phyloP scores from a whole-genome alignment of 345 rosid species.

The Cardamine occulta region DNA sequence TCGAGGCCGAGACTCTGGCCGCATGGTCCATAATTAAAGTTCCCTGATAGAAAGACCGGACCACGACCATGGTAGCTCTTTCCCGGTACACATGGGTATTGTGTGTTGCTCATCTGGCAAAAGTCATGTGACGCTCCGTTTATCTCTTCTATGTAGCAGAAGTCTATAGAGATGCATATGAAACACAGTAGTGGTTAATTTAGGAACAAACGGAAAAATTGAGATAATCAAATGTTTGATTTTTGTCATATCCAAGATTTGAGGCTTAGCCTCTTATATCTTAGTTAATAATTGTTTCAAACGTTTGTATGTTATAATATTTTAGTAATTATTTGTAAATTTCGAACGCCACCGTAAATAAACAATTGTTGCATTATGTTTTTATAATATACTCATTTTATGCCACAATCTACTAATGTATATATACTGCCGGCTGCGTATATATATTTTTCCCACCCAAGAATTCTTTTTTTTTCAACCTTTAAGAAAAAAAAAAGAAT shows the following conservation, averaged over 20 bases:
- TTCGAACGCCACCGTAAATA: neutral
- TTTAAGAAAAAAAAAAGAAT: too few species aligned
- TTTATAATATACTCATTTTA: neutral
- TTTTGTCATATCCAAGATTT: neutral
- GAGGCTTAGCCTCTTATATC: neutral
- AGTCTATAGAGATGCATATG: constrained; percentile 40
- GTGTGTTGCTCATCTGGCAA: constrained; percentile 37
- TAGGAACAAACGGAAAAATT: neutral
- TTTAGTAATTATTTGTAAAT: neutral
- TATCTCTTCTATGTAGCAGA: constrained; percentile 65
- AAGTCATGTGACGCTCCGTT: constrained; percentile 54
- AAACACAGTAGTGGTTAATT: neutral
- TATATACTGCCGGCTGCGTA: neutral
- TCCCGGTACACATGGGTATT: constrained; percentile 62
- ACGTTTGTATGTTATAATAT: neutral
- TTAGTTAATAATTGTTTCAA: neutral
- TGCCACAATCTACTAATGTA: neutral
- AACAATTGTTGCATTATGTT: neutral
- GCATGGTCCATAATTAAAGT: constrained; percentile 59
- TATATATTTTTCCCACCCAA: too few species aligned
- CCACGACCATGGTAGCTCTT: constrained; percentile 62
- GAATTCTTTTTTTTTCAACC: too few species aligned
- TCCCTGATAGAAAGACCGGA: constrained; percentile 59
- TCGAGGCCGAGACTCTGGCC: constrained; percentile 47
- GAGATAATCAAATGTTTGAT: neutral